phyloP scores from a whole-genome alignment of 2,329 filamentous ascomycete genomes.

The Colletotrichum orchidophilum region DNA sequence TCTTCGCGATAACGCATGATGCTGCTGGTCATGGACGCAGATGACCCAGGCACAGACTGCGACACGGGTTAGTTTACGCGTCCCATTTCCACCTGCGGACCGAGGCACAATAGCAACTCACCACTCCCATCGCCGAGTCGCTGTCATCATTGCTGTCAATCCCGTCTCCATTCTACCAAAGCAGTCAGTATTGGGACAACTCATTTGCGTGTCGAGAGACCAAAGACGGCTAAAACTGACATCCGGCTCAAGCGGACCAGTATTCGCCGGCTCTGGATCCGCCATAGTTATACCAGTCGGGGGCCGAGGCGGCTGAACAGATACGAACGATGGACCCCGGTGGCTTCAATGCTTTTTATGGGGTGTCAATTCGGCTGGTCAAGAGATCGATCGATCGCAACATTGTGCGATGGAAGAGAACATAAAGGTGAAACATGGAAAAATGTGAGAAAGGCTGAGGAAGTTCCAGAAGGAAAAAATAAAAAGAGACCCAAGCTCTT shows the following conservation, averaged over 20 bases:
- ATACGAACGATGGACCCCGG: background rate
- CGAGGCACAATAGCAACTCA: background rate
- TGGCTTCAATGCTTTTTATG: background rate
- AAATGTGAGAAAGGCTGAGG: background rate
- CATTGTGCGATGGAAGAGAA: background rate
- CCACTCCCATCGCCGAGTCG: slow-evolving; percentile 5
- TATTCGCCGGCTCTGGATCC: background rate
- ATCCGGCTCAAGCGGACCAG: background rate
- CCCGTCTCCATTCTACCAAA: background rate
- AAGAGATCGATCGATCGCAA: background rate
- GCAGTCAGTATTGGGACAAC: background rate
- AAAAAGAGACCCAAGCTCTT: background rate
- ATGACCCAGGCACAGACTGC: slow-evolving; percentile 37
- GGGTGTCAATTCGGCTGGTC: background rate
- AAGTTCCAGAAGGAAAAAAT: background rate
- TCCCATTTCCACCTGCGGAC: background rate
- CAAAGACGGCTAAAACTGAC: background rate
- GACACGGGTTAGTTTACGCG: background rate
- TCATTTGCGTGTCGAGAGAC: background rate
- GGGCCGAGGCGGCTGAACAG: background rate
- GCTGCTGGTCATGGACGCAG: slow-evolving; percentile 46
- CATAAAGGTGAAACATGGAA: background rate
- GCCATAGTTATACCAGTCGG: background rate
- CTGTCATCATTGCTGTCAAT: background rate
- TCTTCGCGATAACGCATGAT: slow-evolving; percentile 50